These are phyloP conservation scores for Sclerospora graminicola DNA, from an alignment of 352 stramenopile species.

Conservation along the genomic window DNA sequence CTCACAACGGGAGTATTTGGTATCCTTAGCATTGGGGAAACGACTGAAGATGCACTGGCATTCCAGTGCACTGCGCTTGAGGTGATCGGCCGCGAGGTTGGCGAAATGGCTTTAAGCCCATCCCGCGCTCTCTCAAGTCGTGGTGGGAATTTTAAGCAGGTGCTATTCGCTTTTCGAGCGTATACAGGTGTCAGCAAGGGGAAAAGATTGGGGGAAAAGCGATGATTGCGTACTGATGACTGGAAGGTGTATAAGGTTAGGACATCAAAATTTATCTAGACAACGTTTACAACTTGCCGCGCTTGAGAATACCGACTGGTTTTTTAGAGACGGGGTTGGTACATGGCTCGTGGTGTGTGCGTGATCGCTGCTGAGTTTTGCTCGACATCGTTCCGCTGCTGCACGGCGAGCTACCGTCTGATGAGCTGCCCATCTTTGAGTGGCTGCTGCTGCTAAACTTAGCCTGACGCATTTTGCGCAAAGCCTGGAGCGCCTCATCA, in stretches of 20 bases:
- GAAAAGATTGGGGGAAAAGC: conserved; percentile 34
- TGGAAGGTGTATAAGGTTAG: not conserved
- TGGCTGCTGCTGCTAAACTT: conserved; percentile 7
- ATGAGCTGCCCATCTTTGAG: conserved; percentile 18
- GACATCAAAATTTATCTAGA: conserved; percentile 21
- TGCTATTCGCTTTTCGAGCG: too few relatives aligned
- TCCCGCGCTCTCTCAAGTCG: too few relatives aligned
- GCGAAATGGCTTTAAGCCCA: conserved; percentile 30
- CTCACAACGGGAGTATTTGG: too few relatives aligned
- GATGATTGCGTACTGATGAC: conserved; percentile 5
- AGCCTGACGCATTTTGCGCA: conserved; percentile 29
- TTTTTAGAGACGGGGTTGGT: too few relatives aligned
- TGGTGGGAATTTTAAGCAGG: conserved; percentile 47
- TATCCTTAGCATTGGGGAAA: conserved; percentile 53
- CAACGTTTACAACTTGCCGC: conserved; percentile 13
- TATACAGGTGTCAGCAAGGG: conserved; percentile 14
- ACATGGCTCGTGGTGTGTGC: conserved; percentile 17
- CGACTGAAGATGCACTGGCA: conserved; percentile 30
- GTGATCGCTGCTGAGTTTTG: conserved; percentile 13
- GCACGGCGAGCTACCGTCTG: conserved; percentile 10
- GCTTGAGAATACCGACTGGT: conserved; percentile 56
- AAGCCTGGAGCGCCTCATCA: conserved; percentile 29
- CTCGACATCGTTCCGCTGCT: conserved; percentile 6
- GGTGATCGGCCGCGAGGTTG: too few relatives aligned
- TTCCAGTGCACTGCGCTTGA: conserved; percentile 64